Conservation (phyloP, 441 rosid genomes). For the Biscutella laevigata region DNA sequence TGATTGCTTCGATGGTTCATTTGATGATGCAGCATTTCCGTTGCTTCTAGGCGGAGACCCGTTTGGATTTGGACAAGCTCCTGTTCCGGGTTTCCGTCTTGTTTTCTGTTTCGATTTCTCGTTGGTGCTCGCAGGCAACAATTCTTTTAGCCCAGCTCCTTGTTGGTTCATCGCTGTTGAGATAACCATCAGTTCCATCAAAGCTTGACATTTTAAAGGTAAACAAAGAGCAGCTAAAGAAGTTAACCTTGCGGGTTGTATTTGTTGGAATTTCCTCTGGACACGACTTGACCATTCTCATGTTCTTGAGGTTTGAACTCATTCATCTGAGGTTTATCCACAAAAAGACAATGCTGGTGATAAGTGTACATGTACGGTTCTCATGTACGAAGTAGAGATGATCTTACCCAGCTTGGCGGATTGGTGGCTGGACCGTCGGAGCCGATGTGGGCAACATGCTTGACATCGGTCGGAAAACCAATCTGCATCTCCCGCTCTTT, state of each 20-base stretch:
- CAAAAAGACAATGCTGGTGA: background rate
- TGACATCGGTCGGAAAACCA: slow-evolving; percentile 79
- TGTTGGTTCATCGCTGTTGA: slow-evolving; percentile 17
- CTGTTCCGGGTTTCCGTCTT: slow-evolving; percentile 30
- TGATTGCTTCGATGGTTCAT: slow-evolving; percentile 33
- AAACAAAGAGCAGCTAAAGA: background rate
- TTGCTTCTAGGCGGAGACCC: slow-evolving; percentile 27
- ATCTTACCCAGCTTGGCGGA: slow-evolving; percentile 59
- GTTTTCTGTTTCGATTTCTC: slow-evolving; percentile 44
- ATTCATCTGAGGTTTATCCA: slow-evolving; percentile 44
- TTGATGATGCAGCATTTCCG: slow-evolving; percentile 21
- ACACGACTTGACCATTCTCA: slow-evolving; percentile 28
- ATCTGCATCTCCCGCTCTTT: slow-evolving; percentile 68
- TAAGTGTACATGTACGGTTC: background rate
- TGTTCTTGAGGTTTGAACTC: slow-evolving; percentile 38
- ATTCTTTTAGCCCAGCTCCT: slow-evolving; percentile 15
- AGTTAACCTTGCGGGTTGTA: slow-evolving; percentile 33
- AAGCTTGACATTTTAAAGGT: background rate
- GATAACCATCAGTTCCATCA: background rate
- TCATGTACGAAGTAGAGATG: background rate
- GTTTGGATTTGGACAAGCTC: slow-evolving; percentile 16
- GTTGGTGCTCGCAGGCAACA: slow-evolving; percentile 14
- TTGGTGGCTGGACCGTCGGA: slow-evolving; percentile 52
- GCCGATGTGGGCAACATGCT: slow-evolving; percentile 85
- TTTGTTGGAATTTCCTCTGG: slow-evolving; percentile 28